A percentile compares a stretch with the other conserved stretches of the same genome.
Evolutionary conservation across 1,139 yeast genomes (phyloP).

Genomic region (Pichia inconspicua): DNA sequence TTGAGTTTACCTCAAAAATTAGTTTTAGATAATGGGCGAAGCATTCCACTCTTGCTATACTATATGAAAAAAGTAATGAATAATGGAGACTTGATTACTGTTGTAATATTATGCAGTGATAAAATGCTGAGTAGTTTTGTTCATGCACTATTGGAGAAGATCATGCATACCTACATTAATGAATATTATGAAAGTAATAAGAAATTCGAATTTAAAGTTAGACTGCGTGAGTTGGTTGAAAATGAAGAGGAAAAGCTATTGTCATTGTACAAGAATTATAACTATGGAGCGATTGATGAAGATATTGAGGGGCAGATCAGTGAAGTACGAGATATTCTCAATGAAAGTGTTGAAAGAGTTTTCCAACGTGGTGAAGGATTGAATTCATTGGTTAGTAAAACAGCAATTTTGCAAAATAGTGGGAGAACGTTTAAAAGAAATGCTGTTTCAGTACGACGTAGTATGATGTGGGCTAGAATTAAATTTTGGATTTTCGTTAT

Average conservation of each 20-base stretch:
- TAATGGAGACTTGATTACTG: constrained; percentile 40
- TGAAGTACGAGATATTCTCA: constrained; percentile 54
- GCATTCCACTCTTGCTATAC: constrained; percentile 32
- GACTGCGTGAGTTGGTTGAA: constrained; percentile 45
- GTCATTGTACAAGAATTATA: constrained; percentile 21
- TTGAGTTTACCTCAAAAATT: constrained; percentile 6
- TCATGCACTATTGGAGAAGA: constrained; percentile 40
- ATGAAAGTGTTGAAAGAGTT: constrained; percentile 60
- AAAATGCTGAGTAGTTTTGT: constrained; percentile 40
- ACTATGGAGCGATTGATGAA: constrained; percentile 39
- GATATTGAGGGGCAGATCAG: constrained; percentile 33
- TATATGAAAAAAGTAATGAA: constrained; percentile 40
- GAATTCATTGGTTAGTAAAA: constrained; percentile 67
- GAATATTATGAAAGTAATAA: constrained; percentile 16
- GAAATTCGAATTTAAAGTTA: constrained; percentile 39
- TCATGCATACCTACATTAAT: constrained; percentile 37
- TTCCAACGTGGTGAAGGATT: constrained; percentile 78
- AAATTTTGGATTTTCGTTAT: constrained; percentile 35
- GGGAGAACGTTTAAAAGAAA: constrained; percentile 68
- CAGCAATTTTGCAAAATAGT: constrained; percentile 62
- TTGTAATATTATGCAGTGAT: constrained; percentile 39
- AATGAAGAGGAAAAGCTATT: constrained; percentile 40
- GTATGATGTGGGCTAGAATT: constrained; percentile 58
- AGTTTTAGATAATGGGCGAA: constrained; percentile 6
- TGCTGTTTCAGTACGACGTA: constrained; percentile 56